Percentiles rank a stretch among this genome's conserved stretches.
phyloP scores from a whole-genome alignment of 1,284 basidiomycete species.

The Flammula alnicola region DNA sequence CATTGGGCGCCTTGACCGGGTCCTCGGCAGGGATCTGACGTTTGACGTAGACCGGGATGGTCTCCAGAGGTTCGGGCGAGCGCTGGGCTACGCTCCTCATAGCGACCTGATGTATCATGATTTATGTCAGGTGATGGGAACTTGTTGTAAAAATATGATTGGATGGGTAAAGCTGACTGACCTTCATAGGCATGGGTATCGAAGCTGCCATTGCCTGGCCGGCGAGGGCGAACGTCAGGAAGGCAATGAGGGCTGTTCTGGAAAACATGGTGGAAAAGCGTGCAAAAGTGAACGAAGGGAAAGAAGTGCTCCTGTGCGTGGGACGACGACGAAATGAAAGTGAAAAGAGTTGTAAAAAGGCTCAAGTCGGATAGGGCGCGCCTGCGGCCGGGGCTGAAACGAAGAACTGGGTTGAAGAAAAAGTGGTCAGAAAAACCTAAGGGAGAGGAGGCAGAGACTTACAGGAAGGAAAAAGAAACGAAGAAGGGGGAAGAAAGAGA shows the following conservation, averaged over 20 bases:
- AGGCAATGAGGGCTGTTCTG: slow-evolving; percentile 43
- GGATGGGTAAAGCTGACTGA: slow-evolving; percentile 14
- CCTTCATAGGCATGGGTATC: slow-evolving; percentile 47
- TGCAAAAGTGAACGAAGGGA: not conserved
- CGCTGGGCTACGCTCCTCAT: slow-evolving; percentile 29
- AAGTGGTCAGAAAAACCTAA: slow-evolving; percentile 31
- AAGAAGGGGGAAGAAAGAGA: slow-evolving; percentile 18
- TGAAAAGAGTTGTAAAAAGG: slow-evolving; percentile 30
- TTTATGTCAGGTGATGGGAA: not conserved
- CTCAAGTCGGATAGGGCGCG: slow-evolving; percentile 38
- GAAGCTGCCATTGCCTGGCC: slow-evolving; percentile 51
- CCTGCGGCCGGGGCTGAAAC: slow-evolving; percentile 41
- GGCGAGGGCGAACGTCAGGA: slow-evolving; percentile 48
- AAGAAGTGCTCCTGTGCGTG: slow-evolving; percentile 4
- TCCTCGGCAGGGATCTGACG: slow-evolving; percentile 40
- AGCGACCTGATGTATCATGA: slow-evolving; percentile 19
- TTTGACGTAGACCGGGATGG: slow-evolving; percentile 51
- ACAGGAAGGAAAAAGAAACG: slow-evolving; percentile 22
- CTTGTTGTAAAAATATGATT: not conserved
- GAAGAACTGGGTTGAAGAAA: slow-evolving; percentile 35
- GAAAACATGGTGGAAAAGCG: slow-evolving; percentile 46
- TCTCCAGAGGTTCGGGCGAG: slow-evolving; percentile 44
- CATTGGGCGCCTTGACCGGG: slow-evolving; percentile 29
- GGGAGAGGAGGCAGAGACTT: slow-evolving; percentile 15
- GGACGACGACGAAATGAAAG: slow-evolving; percentile 16